Evolutionary conservation across 75 land plant genomes (phyloP), one percentile per base, ranked within the genome.

Genomic region (Picea sitchensis): DNA sequence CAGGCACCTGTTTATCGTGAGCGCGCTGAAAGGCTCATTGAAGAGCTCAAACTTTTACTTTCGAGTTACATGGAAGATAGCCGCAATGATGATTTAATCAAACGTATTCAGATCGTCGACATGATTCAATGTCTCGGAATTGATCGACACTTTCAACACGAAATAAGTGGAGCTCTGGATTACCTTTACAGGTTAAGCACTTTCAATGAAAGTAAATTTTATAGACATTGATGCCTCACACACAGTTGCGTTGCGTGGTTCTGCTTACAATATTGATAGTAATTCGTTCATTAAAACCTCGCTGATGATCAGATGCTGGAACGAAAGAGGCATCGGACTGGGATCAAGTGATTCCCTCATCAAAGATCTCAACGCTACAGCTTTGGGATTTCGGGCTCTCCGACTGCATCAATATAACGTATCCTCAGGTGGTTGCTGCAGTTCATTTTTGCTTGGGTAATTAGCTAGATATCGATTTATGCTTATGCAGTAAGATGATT

Each of bases 301-400:
- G 13, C 34, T 65, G 38, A 32, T 14, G 14, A 14, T 4, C 69
- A 65, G 38, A 13, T 65, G 34, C 34, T 65, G 69, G 69, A 32
- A 14, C 18, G 38, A 65, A 1, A 1, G 7, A 32, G 69, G 69
- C 38, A 31, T 65, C 34, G 38, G 38, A 32, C 4, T 15, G 14
- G 38, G 69, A 14, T 41, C 47, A 5, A 31, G 69, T 14, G 69
- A 31, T 11, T 31, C 38, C 15, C 3, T 17, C 34, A 1, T 4
- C 1, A 74, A 59, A 0, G 84, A 87, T 69, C 76, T 93, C 13
- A 84, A 89, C 67, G 61, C 61, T 51, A 79, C 87, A 36, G 81
- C 93, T 4, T 77, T 87, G 76, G 78, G 80, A n/a, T 89, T 91
- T 77, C 85, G 91, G 30, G 73, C 91, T 8, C 87, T 91, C 14